Conservation (phyloP, 2,329 filamentous ascomycete species). For the Cladorrhinum sp. region DNA sequence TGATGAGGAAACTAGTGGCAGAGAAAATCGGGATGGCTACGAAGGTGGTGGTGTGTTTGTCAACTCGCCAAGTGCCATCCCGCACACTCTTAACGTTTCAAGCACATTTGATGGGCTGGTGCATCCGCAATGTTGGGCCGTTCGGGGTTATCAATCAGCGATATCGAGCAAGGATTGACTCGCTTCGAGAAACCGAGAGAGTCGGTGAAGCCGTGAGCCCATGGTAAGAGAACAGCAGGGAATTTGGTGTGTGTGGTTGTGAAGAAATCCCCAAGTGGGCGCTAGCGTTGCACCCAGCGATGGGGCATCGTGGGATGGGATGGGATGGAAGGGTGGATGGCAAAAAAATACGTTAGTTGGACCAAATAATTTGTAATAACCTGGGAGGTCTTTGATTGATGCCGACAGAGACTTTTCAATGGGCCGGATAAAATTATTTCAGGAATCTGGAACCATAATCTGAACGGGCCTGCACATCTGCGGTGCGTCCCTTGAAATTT, state of each 20-base stretch:
- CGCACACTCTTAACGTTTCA: constrained; percentile 2
- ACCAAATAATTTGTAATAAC: background rate
- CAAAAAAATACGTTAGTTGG: too few relatives aligned
- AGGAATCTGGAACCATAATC: background rate
- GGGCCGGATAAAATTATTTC: background rate
- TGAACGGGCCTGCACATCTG: background rate
- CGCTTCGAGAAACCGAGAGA: background rate
- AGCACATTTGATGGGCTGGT: background rate
- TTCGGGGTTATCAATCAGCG: background rate
- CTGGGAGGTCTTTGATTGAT: background rate
- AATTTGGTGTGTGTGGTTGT: background rate
- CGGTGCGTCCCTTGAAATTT: background rate
- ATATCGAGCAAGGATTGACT: background rate
- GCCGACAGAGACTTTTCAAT: background rate
- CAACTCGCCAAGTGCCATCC: constrained; percentile 18
- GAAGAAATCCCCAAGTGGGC: background rate
- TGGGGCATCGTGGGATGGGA: background rate
- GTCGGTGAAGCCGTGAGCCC: background rate
- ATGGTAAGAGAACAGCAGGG: background rate
- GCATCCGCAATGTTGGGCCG: background rate
- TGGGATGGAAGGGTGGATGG: background rate
- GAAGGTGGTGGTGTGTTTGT: constrained; percentile 1
- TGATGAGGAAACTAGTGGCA: background rate
- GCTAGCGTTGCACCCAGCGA: background rate
- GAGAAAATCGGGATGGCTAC: background rate